These are phyloP conservation scores for Eucalyptus curtisii DNA, from an alignment of 345 rosid species.

Conservation along the genomic window DNA sequence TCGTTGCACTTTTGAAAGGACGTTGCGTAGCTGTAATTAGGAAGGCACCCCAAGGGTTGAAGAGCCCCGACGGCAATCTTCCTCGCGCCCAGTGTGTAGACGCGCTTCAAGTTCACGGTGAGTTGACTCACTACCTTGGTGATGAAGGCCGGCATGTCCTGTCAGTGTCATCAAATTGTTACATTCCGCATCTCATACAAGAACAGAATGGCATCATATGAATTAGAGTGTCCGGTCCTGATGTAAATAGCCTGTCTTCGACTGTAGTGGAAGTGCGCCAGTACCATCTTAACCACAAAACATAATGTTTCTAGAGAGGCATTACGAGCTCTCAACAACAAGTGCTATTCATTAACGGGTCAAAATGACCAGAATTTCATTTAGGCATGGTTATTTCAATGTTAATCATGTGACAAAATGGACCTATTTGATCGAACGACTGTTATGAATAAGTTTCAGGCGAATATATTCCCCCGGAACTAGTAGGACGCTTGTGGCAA, in stretches of 20 bases:
- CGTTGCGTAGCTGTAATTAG: conserved; percentile 10
- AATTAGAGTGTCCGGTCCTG: not conserved
- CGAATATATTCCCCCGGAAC: not conserved
- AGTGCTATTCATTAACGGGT: not conserved
- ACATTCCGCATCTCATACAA: not conserved
- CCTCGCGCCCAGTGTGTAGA: conserved; percentile 42
- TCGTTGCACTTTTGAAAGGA: conserved; percentile 42
- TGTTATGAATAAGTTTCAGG: not conserved
- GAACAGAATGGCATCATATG: not conserved
- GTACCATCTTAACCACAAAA: not conserved
- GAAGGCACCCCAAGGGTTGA: conserved; percentile 80
- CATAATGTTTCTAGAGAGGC: not conserved
- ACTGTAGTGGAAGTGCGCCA: not conserved
- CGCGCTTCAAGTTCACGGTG: conserved; percentile 25
- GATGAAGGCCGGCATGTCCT: conserved; percentile 41
- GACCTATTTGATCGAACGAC: not conserved
- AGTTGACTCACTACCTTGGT: conserved; percentile 39
- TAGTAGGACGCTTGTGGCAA: not conserved
- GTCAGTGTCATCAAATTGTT: not conserved
- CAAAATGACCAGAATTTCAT: not conserved
- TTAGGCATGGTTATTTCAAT: not conserved
- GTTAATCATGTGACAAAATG: not conserved
- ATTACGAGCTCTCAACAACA: not conserved
- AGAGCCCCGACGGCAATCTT: conserved; percentile 36
- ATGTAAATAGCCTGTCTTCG: not conserved